phyloP scores from a whole-genome alignment of 1,284 basidiomycete species.

The Leccinum fuscescens region DNA sequence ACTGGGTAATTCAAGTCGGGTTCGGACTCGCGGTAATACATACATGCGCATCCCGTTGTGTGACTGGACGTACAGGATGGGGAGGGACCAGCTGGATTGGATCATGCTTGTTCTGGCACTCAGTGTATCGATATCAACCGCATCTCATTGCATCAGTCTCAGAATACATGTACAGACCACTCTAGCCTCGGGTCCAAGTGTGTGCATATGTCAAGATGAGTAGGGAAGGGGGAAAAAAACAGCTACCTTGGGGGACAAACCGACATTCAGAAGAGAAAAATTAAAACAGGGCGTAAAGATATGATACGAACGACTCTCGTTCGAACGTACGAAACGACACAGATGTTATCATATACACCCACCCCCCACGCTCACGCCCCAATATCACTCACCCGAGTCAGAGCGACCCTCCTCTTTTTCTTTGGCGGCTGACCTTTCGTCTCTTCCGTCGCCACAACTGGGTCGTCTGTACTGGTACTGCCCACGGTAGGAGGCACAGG shows the following conservation, averaged over 20 bases:
- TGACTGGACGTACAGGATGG: conserved; percentile 6
- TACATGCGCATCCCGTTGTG: not conserved
- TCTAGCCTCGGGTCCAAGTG: not conserved
- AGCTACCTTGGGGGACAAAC: conserved; percentile 12
- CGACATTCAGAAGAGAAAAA: conserved; percentile 10
- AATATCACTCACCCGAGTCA: conserved; percentile 71
- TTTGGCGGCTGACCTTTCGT: conserved; percentile 58
- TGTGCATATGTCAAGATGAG: conserved; percentile 13
- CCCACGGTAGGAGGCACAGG: conserved; percentile 13
- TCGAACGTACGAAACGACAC: conserved; percentile 5
- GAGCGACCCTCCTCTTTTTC: conserved; percentile 85
- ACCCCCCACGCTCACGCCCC: conserved; percentile 33
- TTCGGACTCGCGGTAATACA: not conserved
- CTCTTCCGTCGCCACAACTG: conserved; percentile 21
- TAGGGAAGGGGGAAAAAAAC: not conserved
- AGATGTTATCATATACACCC: not conserved
- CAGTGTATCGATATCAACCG: conserved; percentile 8
- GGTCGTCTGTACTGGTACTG: conserved; percentile 10
- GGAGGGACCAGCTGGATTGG: not conserved
- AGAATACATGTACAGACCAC: conserved; percentile 22
- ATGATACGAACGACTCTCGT: conserved; percentile 5
- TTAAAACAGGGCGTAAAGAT: conserved; percentile 20
- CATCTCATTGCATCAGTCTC: conserved; percentile 19
- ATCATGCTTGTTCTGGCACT: conserved; percentile 3
- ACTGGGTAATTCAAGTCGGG: conserved; percentile 19